These are phyloP conservation scores for Penstemon newberryi DNA, from an alignment of 257 asterid genomes.

Conservation along the genomic window DNA sequence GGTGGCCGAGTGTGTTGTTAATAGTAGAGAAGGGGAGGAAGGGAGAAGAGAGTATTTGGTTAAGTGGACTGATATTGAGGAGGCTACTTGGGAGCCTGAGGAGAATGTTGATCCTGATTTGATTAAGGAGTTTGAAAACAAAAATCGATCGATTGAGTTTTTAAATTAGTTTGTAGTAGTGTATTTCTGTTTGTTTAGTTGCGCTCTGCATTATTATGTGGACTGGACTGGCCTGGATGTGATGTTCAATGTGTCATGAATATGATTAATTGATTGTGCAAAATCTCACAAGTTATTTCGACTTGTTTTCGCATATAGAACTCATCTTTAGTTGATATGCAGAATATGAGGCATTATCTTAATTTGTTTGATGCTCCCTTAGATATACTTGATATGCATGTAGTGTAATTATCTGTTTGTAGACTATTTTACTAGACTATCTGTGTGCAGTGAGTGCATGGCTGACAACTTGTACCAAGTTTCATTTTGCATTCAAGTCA, in stretches of 20 bases:
- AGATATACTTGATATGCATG: too few relatives aligned
- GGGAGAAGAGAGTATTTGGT: constrained; percentile 73
- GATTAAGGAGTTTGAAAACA: constrained; percentile 43
- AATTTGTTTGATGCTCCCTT: too few relatives aligned
- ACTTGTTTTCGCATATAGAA: too few relatives aligned
- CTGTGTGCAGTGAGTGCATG: too few relatives aligned
- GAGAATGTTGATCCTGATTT: constrained; percentile 81
- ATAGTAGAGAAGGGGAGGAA: constrained; percentile 44
- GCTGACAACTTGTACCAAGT: not conserved
- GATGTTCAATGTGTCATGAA: not conserved
- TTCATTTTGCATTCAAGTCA: not conserved
- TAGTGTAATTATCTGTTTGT: not conserved
- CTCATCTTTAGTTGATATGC: not conserved
- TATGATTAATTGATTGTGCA: not conserved
- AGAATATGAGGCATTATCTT: too few relatives aligned
- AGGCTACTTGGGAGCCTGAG: constrained; percentile 87
- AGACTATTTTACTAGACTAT: not conserved
- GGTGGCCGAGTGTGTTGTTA: constrained; percentile 70
- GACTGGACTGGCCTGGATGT: not conserved
- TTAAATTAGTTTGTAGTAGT: not conserved
- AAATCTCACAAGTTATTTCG: not conserved
- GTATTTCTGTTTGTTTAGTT: too few relatives aligned
- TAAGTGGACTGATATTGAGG: constrained; percentile 85
- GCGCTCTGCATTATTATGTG: not conserved
- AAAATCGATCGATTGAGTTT: constrained; percentile 4